These are phyloP conservation scores for Nematodospora valgi DNA, from an alignment of 805 yeast genomes.

Conservation along the genomic window DNA sequence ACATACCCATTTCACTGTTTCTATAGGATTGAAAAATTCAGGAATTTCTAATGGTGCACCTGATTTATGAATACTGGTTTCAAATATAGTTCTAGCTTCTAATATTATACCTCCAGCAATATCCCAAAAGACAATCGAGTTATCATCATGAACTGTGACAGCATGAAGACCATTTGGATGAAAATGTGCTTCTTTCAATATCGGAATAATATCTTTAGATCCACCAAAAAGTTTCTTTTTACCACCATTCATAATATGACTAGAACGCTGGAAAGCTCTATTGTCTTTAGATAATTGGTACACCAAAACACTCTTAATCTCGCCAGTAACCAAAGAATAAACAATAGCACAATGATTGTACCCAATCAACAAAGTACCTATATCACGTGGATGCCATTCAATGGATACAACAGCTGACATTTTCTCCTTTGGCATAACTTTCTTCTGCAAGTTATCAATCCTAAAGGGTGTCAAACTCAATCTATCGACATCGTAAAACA, in stretches of 20 bases:
- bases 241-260: conserved; percentile 31
- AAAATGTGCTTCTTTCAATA: conserved; percentile 56
- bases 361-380: conserved; percentile 71
- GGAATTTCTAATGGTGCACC: conserved; percentile 24
- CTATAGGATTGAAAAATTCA: conserved; percentile 38
- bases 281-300: conserved; percentile 67
- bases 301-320: conserved; percentile 51
- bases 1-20: conserved; percentile 72
- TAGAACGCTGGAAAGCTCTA: conserved; percentile 49
- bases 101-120: conserved; percentile 69
- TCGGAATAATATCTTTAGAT: conserved; percentile 30
- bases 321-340: conserved; percentile 62
- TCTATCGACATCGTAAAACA: conserved; percentile 79
- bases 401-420: conserved; percentile 64
- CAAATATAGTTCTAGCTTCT: conserved; percentile 70
- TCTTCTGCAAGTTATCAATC: conserved; percentile 68
- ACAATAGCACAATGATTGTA: conserved; percentile 67
- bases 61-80: conserved; percentile 59
- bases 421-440: conserved; percentile 52
- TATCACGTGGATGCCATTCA: conserved; percentile 85
- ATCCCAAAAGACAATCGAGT: conserved; percentile 91
- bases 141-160: conserved; percentile 76
- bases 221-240: conserved; percentile 39
- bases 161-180: conserved; percentile 93
- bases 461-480: conserved; percentile 62